These are phyloP conservation scores for Phyllostachys edulis DNA, from an alignment of 176 grass and related monocot species.

Conservation along the genomic window DNA sequence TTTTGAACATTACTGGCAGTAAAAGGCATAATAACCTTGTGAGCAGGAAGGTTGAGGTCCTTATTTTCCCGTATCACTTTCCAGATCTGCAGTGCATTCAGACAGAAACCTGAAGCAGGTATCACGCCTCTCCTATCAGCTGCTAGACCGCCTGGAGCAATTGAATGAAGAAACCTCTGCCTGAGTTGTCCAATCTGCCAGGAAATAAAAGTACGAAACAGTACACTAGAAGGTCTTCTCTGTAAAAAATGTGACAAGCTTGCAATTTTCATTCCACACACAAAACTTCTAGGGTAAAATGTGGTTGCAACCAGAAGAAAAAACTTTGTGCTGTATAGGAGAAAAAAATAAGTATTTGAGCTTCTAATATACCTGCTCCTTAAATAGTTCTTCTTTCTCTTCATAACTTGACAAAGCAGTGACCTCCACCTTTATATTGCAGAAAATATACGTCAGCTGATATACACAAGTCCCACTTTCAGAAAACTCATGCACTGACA, in stretches of 20 bases:
- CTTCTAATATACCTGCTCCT: constrained; percentile 57
- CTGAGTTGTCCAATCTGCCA: constrained; percentile 68
- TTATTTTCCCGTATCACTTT: constrained; percentile 93
- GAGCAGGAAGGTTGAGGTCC: constrained; percentile 91
- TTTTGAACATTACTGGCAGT: not conserved
- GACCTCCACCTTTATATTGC: constrained; percentile 76
- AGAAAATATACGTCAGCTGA: constrained; percentile 31
- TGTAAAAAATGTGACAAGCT: not conserved
- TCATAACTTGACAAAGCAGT: constrained; percentile 85
- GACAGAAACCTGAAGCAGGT: constrained; percentile 86
- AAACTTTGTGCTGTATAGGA: not conserved
- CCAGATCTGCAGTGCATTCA: constrained; percentile 84
- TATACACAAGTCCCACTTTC: constrained; percentile 21
- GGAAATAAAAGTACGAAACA: constrained; percentile 10
- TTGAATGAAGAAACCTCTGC: constrained; percentile 76
- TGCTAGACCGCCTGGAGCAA: constrained; percentile 71
- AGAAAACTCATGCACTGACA: constrained; percentile 51
- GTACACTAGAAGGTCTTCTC: not conserved
- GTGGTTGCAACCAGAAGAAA: not conserved
- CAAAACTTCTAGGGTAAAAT: not conserved
- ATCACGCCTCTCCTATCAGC: constrained; percentile 88
- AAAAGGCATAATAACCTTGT: constrained; percentile 57
- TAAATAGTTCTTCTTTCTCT: constrained; percentile 84
- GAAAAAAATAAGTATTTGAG: not conserved
- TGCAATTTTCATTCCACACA: not conserved